Evolutionary conservation across 257 asterid genomes (phyloP).

Genomic region (Solanum ossicruentum): DNA sequence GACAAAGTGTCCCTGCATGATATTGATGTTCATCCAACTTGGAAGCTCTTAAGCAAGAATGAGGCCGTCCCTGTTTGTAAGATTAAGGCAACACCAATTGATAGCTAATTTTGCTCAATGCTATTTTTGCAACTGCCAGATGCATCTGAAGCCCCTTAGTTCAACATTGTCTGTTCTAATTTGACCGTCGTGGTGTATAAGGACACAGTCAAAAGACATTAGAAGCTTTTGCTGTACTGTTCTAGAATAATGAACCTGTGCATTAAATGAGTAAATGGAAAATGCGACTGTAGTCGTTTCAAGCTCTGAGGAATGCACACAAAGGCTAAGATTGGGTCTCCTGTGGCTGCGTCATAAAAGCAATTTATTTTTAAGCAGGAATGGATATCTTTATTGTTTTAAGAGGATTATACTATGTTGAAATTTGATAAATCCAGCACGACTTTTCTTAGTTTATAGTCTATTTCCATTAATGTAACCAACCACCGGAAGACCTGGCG

Average conservation of each 20-base stretch:
- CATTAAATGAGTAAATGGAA: background rate
- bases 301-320: background rate
- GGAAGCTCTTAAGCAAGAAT: slow-evolving; percentile 80
- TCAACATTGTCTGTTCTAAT: background rate
- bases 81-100: slow-evolving; percentile 34
- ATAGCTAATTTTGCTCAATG: background rate
- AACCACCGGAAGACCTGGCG: background rate
- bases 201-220: background rate
- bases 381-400: background rate
- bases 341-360: background rate
- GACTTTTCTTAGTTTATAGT: background rate
- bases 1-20: slow-evolving; percentile 52
- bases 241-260: background rate
- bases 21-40: slow-evolving; percentile 48
- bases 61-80: slow-evolving; percentile 72
- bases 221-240: background rate
- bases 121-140: background rate
- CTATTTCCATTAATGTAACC: background rate
- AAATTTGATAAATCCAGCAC: background rate
- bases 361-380: background rate
- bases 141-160: background rate
- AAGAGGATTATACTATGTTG: background rate
- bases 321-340: background rate
- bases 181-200: background rate
- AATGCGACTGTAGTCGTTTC: background rate